A percentile compares a stretch with the other conserved stretches of the same genome.
Conservation (phyloP, 768 basidiomycete species). For the Symmetrospora coprosmae region DNA sequence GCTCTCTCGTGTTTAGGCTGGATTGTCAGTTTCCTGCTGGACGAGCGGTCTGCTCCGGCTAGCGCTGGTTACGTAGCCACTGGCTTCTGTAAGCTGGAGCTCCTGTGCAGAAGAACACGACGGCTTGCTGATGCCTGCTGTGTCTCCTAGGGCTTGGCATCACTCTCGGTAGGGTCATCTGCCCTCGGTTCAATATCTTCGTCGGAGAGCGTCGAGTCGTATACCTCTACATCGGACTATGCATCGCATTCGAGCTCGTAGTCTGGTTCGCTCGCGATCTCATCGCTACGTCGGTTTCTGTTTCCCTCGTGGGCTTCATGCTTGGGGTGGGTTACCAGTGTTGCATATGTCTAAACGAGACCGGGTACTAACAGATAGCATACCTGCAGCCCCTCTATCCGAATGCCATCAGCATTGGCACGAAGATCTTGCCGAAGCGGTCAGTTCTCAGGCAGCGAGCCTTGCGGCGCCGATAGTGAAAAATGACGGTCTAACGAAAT, state of each 20-base stretch:
- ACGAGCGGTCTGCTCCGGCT: conserved; percentile 25
- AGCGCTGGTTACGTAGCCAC: conserved; percentile 36
- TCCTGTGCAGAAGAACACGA: no score
- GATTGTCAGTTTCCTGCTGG: conserved; percentile 31
- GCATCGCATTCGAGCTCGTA: conserved; percentile 45
- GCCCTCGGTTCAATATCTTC: conserved; percentile 44
- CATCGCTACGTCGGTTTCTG: conserved; percentile 50
- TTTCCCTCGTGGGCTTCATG: conserved; percentile 52
- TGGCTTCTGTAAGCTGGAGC: no score
- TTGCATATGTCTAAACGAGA: conserved; percentile 32
- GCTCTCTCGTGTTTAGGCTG: conserved; percentile 28
- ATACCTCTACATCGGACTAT: conserved; percentile 37
- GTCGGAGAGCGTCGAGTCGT: conserved; percentile 37
- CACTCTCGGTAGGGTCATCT: conserved; percentile 45
- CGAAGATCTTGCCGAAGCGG: conserved; percentile 17
- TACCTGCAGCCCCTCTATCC: neutral
- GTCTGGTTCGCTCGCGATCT: conserved; percentile 58
- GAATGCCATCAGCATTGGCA: neutral
- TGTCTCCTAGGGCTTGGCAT: conserved; percentile 36
- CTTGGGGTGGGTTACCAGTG: conserved; percentile 65
- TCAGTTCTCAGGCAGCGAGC: neutral
- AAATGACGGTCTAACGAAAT: neutral
- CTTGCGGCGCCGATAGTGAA: neutral
- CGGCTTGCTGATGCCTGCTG: no score
- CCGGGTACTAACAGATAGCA: neutral